Base-by-base conservation (phyloP, 805 yeast species). In the Cyberlindnera mississippiensis region DNA sequence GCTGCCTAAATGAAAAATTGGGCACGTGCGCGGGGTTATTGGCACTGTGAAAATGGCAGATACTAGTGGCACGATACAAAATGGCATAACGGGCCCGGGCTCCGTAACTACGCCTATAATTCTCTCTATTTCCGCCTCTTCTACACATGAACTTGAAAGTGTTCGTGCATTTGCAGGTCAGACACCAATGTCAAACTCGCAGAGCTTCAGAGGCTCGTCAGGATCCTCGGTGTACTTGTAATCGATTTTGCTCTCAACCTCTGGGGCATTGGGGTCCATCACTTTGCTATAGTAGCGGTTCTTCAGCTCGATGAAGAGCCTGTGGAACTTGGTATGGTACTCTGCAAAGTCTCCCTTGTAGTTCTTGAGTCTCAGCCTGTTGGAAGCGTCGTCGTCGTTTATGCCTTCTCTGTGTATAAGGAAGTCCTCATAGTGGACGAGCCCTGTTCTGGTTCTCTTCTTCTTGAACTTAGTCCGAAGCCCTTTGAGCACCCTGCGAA, bases 331-430 rank as follows among this genome's bases (percentile, higher is more conserved):
- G 6, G 50, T 42, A 22, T 48, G 48, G 20, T 47, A 51, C 35
- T 57, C 62, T 12, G 42, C 56, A 35, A 38, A 57, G 34, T 57
- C 62, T 12, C 62, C 62, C 33, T 50, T 54, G 36, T 57, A 57
- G 30, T 48, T 52, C 38, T 54, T 55, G 22, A 57, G 35, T 37
- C 57, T 53, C 18, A 53, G 20, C 41, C 59, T 44, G 31, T 31
- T 36, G 4, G 41, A 33, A 4, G 49, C 42, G 22, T 50, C 59
- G 16, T 49, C 52, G 17, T 40, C 48, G 13, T 42, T 46, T 2
- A 22, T 22, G 4, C 41, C 39, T 16, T 48, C 48, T 30, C 46
- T 49, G 15, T 39, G 26, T 4, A 57, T 48, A 16, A 40, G 18
- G 10, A 14, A n/a, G 36, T 55, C 44, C 32, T 52, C 56, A 40